A percentile compares a stretch with the other conserved stretches of the same genome.
phyloP scores from a whole-genome alignment of 345 rosid species.

The Capsella bursapastoris region DNA sequence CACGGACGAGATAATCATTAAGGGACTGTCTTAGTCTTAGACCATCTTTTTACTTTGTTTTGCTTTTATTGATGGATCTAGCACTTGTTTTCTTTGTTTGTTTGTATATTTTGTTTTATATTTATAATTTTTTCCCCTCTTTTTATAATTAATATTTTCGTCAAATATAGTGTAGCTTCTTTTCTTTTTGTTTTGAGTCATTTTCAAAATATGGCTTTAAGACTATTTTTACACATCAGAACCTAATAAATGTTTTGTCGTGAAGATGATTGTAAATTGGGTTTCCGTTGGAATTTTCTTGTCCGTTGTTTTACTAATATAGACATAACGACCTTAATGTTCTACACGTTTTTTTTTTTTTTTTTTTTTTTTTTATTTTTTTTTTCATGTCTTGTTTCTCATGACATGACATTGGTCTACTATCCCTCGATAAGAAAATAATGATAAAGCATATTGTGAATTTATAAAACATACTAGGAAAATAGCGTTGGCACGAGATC shows the following conservation, averaged over 20 bases:
- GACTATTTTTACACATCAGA: conserved; percentile 48
- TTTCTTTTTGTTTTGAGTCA: conserved; percentile 21
- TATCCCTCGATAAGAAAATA: too few species aligned
- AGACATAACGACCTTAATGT: conserved; percentile 40
- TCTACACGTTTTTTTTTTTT: conserved; percentile 15
- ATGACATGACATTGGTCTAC: conserved; percentile 15
- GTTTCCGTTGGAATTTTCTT: conserved; percentile 38
- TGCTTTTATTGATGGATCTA: conserved; percentile 3
- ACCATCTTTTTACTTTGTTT: too few species aligned
- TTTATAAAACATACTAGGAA: too few species aligned
- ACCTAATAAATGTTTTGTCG: conserved; percentile 46
- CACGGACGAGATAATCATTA: too few species aligned
- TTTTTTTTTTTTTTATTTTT: too few species aligned
- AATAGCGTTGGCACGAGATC: too few species aligned
- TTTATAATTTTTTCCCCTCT: not conserved
- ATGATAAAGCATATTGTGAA: too few species aligned
- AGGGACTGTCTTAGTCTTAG: too few species aligned
- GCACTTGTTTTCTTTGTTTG: conserved; percentile 11
- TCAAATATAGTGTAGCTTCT: conserved; percentile 22
- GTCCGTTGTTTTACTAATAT: conserved; percentile 16
- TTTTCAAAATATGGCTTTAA: conserved; percentile 33
- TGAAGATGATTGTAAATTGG: conserved; percentile 30
- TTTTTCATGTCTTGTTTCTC: conserved; percentile 17
- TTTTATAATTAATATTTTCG: not conserved
- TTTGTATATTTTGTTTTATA: too few species aligned